phyloP scores from a whole-genome alignment of 169 alveolate species.

The Cryptosporidium meleagridis region DNA sequence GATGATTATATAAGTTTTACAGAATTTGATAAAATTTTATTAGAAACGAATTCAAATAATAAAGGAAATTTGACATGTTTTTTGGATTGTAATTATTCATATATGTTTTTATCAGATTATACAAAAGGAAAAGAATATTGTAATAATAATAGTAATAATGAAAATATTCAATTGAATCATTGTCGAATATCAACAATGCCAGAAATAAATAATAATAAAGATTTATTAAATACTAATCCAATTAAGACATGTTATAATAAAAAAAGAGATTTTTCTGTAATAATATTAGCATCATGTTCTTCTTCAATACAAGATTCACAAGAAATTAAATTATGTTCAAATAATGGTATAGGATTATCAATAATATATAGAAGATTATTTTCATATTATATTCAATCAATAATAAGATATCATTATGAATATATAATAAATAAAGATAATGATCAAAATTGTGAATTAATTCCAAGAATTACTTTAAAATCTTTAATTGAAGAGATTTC shows the following conservation, averaged over 20 bases:
- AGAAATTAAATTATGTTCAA: constrained; percentile 46
- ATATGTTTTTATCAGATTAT: constrained; percentile 49
- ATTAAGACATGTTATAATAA: not conserved
- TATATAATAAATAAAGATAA: not conserved
- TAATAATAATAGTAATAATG: not conserved
- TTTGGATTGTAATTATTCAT: constrained; percentile 50
- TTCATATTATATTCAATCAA: constrained; percentile 48
- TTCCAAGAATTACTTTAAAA: constrained; percentile 29
- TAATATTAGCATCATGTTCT: constrained; percentile 36
- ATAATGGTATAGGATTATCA: constrained; percentile 47
- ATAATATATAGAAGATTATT: constrained; percentile 64
- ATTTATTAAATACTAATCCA: not conserved
- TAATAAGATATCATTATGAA: constrained; percentile 1
- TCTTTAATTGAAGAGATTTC: constrained; percentile 18
- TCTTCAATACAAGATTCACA: constrained; percentile 10
- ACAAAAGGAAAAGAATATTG: constrained; percentile 1
- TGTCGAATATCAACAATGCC: not conserved
- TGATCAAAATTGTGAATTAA: not conserved
- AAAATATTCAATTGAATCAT: not conserved
- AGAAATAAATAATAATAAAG: not conserved
- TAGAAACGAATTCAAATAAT: not conserved
- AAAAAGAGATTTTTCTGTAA: constrained; percentile 10
- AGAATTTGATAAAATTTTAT: constrained; percentile 21
- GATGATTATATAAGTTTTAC: constrained; percentile 32
- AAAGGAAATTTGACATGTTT: constrained; percentile 41